Evolutionary conservation across 139 green algal genomes (phyloP).

Genomic region (Chlorella sp.): DNA sequence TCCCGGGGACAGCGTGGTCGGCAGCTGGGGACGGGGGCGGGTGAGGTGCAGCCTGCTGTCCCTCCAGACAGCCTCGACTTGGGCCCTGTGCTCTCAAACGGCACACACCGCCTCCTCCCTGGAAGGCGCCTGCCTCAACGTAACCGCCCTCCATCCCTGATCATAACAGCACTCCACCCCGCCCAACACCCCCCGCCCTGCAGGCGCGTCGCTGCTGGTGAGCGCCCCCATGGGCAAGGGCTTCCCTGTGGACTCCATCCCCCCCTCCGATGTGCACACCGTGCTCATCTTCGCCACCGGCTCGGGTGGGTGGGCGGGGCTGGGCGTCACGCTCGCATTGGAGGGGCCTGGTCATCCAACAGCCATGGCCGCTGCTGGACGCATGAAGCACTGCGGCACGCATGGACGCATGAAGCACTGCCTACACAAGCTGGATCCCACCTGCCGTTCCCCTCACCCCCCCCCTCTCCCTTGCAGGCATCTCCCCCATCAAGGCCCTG

Average conservation of each 20-base stretch:
- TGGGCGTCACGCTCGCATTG: no score
- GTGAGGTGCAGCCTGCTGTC: no score
- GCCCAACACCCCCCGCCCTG: no score
- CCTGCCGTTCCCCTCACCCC: not conserved
- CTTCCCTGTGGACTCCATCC: constrained; percentile 84
- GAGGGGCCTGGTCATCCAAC: no score
- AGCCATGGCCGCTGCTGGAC: no score
- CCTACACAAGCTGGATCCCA: no score
- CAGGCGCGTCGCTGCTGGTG: constrained; percentile 54
- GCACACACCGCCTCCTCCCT: no score
- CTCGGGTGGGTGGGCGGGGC: constrained; percentile 18
- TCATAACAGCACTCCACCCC: not conserved
- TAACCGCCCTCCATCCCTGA: not conserved
- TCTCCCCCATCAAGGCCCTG: constrained; percentile 81
- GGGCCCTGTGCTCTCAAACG: no score
- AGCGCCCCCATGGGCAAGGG: constrained; percentile 83
- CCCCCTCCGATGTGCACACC: constrained; percentile 59
- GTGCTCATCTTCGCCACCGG: constrained; percentile 86
- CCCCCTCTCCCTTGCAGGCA: constrained; percentile 44
- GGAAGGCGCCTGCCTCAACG: no score
- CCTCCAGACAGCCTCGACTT: no score
- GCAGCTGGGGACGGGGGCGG: not conserved
- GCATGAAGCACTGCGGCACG: no score
- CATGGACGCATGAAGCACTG: no score
- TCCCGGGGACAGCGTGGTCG: not conserved